These are phyloP conservation scores for Fragaria vesca DNA, from an alignment of 306 rosid species.

Conservation along the genomic window DNA sequence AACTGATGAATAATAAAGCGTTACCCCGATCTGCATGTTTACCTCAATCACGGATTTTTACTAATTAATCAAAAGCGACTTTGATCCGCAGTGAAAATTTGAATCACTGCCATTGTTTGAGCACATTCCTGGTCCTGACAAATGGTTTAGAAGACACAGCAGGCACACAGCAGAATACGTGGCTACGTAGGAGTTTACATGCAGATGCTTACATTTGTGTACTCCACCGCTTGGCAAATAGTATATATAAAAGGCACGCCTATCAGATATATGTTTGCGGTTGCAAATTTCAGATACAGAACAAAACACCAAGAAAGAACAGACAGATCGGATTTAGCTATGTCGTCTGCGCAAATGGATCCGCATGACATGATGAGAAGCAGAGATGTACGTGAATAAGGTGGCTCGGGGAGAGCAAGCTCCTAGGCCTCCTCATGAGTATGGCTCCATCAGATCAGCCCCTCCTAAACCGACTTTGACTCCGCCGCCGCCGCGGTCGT, in stretches of 20 bases:
- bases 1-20: too few species aligned
- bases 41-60: too few species aligned
- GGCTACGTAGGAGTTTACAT: background rate
- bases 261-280: too few species aligned
- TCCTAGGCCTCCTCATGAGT: conserved; percentile 52
- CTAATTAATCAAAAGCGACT: too few species aligned
- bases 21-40: too few species aligned
- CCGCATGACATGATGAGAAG: conserved; percentile 55
- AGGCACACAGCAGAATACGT: background rate
- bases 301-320: background rate
- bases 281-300: background rate
- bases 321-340: background rate
- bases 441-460: conserved; percentile 43
- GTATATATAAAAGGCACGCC: background rate
- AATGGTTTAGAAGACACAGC: background rate
- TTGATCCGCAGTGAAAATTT: too few species aligned
- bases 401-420: conserved; percentile 57
- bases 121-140: background rate
- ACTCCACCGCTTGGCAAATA: background rate
- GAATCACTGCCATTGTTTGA: too few species aligned
- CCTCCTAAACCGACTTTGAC: conserved; percentile 20
- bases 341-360: conserved; percentile 43
- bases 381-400: conserved; percentile 36
- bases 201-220: background rate
- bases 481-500: background rate